Evolutionary conservation across 306 rosid genomes (phyloP).

Genomic region (Cicer chorassanicum): DNA sequence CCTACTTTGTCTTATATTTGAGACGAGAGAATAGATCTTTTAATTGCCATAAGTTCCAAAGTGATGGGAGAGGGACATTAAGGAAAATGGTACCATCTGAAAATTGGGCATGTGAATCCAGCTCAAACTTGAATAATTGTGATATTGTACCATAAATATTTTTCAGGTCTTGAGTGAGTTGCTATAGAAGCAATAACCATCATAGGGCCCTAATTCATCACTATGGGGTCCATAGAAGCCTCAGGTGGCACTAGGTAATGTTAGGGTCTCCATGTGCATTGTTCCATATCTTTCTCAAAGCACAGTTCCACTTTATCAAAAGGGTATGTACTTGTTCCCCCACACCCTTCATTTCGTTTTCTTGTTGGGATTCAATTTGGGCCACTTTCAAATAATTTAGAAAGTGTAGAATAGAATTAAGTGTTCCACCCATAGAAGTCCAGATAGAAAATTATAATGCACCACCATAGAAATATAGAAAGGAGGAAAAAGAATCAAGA

Average conservation of each 20-base stretch:
- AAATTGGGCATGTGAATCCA: constrained; percentile 43
- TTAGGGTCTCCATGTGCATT: constrained; percentile 48
- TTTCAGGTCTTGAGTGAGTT: background rate
- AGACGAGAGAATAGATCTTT: too few relatives aligned
- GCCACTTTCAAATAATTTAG: background rate
- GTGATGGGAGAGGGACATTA: background rate
- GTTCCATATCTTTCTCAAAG: constrained; percentile 39
- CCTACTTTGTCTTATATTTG: too few relatives aligned
- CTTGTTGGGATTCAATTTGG: constrained; percentile 23
- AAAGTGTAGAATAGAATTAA: constrained; percentile 2
- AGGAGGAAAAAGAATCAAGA: background rate
- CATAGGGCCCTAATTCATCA: constrained; percentile 33
- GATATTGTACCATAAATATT: constrained; percentile 39
- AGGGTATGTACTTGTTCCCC: constrained; percentile 41
- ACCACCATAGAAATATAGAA: background rate
- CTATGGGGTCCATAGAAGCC: constrained; percentile 29
- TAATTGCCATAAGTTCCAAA: too few relatives aligned
- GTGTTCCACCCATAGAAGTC: background rate
- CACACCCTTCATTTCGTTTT: constrained; percentile 27
- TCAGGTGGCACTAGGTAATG: constrained; percentile 18
- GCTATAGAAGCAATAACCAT: constrained; percentile 22
- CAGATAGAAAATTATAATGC: background rate
- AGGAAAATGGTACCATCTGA: constrained; percentile 9
- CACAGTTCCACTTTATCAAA: constrained; percentile 24
- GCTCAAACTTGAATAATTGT: constrained; percentile 41